Evolutionary conservation across 352 stramenopile species (phyloP).

Genomic region (Phytopythium montanum): DNA sequence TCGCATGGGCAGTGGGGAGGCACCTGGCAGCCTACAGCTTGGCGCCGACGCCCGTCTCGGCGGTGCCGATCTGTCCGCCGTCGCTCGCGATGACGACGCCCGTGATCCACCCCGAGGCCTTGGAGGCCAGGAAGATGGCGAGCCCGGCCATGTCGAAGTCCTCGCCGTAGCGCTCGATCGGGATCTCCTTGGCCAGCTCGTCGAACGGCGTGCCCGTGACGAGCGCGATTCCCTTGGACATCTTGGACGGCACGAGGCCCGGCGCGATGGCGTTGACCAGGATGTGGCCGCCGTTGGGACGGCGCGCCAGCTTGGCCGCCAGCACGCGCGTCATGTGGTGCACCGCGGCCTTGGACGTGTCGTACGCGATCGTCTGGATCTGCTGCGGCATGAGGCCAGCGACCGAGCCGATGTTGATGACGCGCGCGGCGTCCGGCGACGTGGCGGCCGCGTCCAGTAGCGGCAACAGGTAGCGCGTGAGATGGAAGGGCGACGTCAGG

Average conservation of each 20-base stretch:
- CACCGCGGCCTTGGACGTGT: constrained; percentile 93
- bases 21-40: constrained; percentile 1
- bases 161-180: constrained; percentile 79
- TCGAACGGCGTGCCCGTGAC: constrained; percentile 37
- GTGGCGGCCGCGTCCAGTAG: constrained; percentile 74
- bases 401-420: constrained; percentile 80
- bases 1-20: no score
- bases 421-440: constrained; percentile 38
- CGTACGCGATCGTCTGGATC: constrained; percentile 92
- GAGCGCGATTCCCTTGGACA: constrained; percentile 78
- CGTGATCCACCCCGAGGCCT: constrained; percentile 90
- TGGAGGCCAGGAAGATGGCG: constrained; percentile 88
- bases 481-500: constrained; percentile 93
- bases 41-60: constrained; percentile 34
- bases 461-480: constrained; percentile 88
- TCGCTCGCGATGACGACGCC: constrained; percentile 91
- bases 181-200: constrained; percentile 62
- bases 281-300: constrained; percentile 82
- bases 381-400: constrained; percentile 81
- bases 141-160: constrained; percentile 91
- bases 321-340: constrained; percentile 93
- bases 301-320: constrained; percentile 85
- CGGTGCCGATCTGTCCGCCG: constrained; percentile 63
- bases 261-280: constrained; percentile 95
- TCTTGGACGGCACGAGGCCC: constrained; percentile 88